Base-by-base conservation (phyloP, 2,329 filamentous ascomycete species). In the Scedosporium boydii region DNA sequence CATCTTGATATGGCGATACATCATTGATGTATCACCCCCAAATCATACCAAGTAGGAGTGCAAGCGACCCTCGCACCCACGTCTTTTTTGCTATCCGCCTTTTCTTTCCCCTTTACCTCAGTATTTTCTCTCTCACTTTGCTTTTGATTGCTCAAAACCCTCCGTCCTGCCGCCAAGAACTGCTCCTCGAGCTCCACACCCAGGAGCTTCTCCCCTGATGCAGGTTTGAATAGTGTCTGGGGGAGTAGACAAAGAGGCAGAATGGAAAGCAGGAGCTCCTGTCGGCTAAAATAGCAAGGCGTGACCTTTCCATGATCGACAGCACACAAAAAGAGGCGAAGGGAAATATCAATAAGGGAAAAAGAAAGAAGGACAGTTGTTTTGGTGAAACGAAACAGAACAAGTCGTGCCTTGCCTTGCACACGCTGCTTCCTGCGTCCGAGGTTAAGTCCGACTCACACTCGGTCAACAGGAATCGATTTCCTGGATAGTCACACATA, bases 181-280 rank as follows among this genome's bases (percentile, higher is more conserved):
- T 46, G 14, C 18, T 23, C 21, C 16, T 53, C 48, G 6, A 53
- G 48, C 48, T 53, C 48, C 48, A 53, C 48, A 53, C 26, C n/a
- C 21, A 53, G 48, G 48, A 53, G 48, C 48, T 53, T 23, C 6
- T 10, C n/a, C 10, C 48, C 16, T 53, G 48, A 23, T 53, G 21
- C 48, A 53, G 48, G 48, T 53, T 53, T 53, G 48, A 53, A 53
- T 23, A 53, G 48, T 53, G 48, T 53, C 48, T 53, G 48, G 48
- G 48, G 1, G 9, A 23, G 21, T 4, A 23, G 48, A 23, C 27
- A 23, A 53, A 53, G 48, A 10, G 14, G 48, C n/a, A 18, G 16
- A 23, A n/a, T 6, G 6, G 18, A n/a, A 10, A 5, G 18, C n/a
- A 23, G 21, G 21, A 53, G 48, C 21, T 53, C 48, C 9, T 18